These are phyloP conservation scores for Cladosporium sp. DNA, from an alignment of 2,329 filamentous ascomycete genomes.

Conservation along the genomic window DNA sequence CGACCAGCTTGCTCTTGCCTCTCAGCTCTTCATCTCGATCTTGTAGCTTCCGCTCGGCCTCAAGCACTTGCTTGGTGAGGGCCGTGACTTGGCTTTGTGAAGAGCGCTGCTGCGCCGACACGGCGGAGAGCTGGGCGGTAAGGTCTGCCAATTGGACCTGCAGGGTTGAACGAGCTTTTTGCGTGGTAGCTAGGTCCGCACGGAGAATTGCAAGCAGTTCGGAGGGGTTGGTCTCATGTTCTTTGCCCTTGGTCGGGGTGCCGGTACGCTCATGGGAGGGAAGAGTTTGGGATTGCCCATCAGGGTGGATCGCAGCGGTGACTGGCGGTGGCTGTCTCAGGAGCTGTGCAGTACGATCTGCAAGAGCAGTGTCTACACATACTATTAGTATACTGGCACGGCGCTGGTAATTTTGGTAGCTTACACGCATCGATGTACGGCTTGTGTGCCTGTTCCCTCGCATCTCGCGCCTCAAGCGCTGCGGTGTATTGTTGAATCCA, in stretches of 20 bases:
- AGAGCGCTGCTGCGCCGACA: conserved; percentile 61
- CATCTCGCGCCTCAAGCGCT: conserved; percentile 70
- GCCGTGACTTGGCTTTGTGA: conserved; percentile 63
- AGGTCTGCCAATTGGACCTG: conserved; percentile 63
- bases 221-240: not conserved
- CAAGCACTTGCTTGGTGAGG: conserved; percentile 62
- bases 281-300: conserved; percentile 20
- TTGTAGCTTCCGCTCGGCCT: conserved; percentile 65
- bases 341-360: conserved; percentile 42
- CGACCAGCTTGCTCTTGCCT: conserved; percentile 79
- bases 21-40: conserved; percentile 84
- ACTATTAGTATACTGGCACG: not conserved
- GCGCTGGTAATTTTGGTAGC: conserved; percentile 27
- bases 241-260: conserved; percentile 16
- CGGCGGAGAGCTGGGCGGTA: conserved; percentile 62
- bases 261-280: not conserved
- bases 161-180: conserved; percentile 70
- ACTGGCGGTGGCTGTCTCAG: conserved; percentile 8
- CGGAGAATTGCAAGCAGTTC: conserved; percentile 46
- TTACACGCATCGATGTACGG: conserved; percentile 78
- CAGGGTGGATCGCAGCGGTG: conserved; percentile 30
- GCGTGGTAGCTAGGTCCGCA: conserved; percentile 72
- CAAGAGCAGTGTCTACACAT: conserved; percentile 45
- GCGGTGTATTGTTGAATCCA: conserved; percentile 82
- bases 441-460: conserved; percentile 64